Evolutionary conservation across 345 rosid species (phyloP).

Genomic region (Boechera retrofracta): DNA sequence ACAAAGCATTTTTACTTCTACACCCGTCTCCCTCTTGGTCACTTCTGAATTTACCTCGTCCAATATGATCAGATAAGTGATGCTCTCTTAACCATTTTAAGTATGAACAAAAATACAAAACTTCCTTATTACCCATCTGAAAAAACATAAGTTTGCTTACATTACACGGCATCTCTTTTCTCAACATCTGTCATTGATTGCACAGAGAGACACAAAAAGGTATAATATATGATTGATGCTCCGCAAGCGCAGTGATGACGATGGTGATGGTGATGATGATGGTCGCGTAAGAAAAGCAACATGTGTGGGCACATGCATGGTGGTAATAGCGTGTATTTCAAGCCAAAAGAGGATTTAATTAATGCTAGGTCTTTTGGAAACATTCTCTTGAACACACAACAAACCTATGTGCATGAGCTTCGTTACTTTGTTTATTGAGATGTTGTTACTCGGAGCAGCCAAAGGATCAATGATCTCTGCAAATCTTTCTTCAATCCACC

Average conservation of each 20-base stretch:
- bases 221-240: not conserved
- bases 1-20: no score
- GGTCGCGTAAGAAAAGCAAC: slow-evolving; percentile 41
- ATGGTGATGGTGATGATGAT: not conserved
- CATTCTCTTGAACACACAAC: slow-evolving; percentile 57
- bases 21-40: no score
- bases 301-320: slow-evolving; percentile 47
- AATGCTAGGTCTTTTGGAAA: slow-evolving; percentile 50
- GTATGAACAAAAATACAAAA: no score
- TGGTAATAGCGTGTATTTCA: slow-evolving; percentile 34
- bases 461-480: slow-evolving; percentile 48
- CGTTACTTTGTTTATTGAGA: slow-evolving; percentile 43
- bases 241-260: not conserved
- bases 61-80: no score
- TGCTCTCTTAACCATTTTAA: no score
- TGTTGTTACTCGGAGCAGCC: slow-evolving; percentile 11
- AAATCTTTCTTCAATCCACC: slow-evolving; percentile 51
- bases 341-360: slow-evolving; percentile 53
- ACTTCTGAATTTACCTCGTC: no score
- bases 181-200: not conserved
- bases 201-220: not conserved
- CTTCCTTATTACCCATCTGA: no score
- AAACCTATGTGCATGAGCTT: slow-evolving; percentile 58
- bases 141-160: not conserved
- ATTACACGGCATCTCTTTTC: not conserved